phyloP scores from a whole-genome alignment of 2,329 filamentous ascomycete species.

The Diplodia seriata region DNA sequence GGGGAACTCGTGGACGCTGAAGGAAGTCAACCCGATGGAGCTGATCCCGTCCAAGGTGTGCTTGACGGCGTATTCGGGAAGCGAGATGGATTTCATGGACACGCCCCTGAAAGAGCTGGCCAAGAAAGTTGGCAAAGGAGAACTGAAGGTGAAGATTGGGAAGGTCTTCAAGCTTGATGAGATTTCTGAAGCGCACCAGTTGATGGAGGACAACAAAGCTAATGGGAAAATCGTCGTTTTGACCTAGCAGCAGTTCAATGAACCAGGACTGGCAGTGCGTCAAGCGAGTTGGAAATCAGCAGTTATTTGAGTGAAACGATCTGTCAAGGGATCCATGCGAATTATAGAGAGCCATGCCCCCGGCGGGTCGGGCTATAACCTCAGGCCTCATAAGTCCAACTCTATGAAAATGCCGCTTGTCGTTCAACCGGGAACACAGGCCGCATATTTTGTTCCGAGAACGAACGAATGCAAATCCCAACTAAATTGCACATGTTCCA shows the following conservation, averaged over 20 bases:
- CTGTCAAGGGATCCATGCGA: not conserved
- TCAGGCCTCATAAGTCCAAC: not conserved
- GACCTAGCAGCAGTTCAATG: conserved; percentile 26
- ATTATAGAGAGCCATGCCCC: not conserved
- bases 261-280: not conserved
- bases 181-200: conserved; percentile 55
- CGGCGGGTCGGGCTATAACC: not conserved
- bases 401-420: not conserved
- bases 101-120: conserved; percentile 53
- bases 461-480: not conserved
- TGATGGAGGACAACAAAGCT: conserved; percentile 55
- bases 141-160: conserved; percentile 51
- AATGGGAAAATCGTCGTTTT: conserved; percentile 56
- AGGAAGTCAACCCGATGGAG: conserved; percentile 53
- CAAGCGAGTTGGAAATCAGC: not conserved
- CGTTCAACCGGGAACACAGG: not conserved
- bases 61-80: conserved; percentile 53
- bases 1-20: conserved; percentile 51
- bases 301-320: not conserved
- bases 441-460: not conserved
- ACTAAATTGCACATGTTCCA: too few relatives aligned
- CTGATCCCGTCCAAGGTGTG: conserved; percentile 50
- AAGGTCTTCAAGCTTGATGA: conserved; percentile 54
- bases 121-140: conserved; percentile 48
- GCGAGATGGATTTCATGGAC: conserved; percentile 47